Evolutionary conservation across 1,139 yeast genomes (phyloP).

Genomic region (Tardiomyces blankii): DNA sequence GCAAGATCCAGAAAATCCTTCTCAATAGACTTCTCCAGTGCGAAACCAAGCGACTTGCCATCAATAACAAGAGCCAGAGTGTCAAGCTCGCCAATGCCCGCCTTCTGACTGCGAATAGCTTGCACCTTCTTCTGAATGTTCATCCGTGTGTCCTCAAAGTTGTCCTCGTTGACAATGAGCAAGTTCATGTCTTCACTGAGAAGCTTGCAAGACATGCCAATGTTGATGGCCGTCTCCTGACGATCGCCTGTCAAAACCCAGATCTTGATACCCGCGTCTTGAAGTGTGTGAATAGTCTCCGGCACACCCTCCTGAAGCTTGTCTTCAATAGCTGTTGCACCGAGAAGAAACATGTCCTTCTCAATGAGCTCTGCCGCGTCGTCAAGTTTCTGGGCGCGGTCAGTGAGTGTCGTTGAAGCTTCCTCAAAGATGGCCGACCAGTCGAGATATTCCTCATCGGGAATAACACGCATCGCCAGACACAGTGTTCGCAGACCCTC

Average conservation of each 20-base stretch:
- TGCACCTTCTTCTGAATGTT: constrained; percentile 66
- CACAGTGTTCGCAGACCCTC: constrained; percentile 94
- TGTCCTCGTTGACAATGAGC: constrained; percentile 77
- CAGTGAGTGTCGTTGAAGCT: constrained; percentile 72
- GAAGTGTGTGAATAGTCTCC: constrained; percentile 88
- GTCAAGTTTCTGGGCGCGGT: constrained; percentile 69
- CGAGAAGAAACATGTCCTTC: constrained; percentile 63
- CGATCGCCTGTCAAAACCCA: constrained; percentile 99
- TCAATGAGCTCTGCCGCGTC: constrained; percentile 82
- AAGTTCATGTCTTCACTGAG: constrained; percentile 94
- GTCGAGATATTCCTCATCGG: constrained; percentile 61
- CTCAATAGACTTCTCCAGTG: constrained; percentile 73
- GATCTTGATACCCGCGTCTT: constrained; percentile 90
- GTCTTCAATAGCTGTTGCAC: constrained; percentile 98
- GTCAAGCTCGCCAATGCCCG: constrained; percentile 48
- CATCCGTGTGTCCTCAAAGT: constrained; percentile 57
- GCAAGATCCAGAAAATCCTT: constrained; percentile 72
- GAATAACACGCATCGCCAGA: constrained; percentile 72
- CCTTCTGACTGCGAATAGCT: constrained; percentile 46
- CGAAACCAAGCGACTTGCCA: constrained; percentile 80
- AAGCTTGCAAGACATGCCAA: constrained; percentile 95
- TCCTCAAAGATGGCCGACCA: constrained; percentile 56
- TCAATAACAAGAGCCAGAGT: constrained; percentile 86
- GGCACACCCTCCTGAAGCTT: constrained; percentile 98
- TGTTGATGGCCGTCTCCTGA: constrained; percentile 98